These are phyloP conservation scores for Aspergillus sp. DNA, from an alignment of 2,329 filamentous ascomycete species.

Conservation along the genomic window DNA sequence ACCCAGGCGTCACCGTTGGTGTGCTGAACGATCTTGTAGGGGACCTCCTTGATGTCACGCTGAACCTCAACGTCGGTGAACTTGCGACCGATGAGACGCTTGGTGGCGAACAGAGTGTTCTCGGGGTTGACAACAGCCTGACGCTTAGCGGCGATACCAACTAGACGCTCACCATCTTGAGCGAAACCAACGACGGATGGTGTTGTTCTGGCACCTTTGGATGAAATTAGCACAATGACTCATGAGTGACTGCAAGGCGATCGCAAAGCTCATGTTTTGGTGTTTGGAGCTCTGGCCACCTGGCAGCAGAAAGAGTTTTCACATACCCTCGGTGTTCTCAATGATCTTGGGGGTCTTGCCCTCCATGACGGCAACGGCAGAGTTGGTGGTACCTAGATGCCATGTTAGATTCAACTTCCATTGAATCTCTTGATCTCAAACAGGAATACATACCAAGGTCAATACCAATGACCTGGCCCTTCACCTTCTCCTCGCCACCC, in stretches of 20 bases:
- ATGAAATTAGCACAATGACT: constrained; percentile 11
- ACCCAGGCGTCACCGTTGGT: constrained; percentile 96
- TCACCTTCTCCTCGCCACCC: constrained; percentile 72
- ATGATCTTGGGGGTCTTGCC: constrained; percentile 94
- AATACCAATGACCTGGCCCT: constrained; percentile 95
- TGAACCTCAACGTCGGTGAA: constrained; percentile 92
- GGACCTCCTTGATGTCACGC: constrained; percentile 94
- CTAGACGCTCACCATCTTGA: constrained; percentile 90
- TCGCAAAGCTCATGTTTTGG: constrained; percentile 4
- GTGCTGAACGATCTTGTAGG: constrained; percentile 98
- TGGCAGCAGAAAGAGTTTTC: constrained; percentile 11
- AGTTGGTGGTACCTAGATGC: constrained; percentile 78
- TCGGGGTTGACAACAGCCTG: constrained; percentile 98
- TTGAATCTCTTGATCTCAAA: neutral
- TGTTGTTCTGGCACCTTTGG: constrained; percentile 75
- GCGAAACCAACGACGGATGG: constrained; percentile 94
- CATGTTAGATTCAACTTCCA: constrained; percentile 10
- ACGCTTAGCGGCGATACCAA: constrained; percentile 95
- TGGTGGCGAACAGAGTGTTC: constrained; percentile 97
- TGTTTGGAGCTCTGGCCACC: neutral
- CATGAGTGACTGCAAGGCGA: neutral
- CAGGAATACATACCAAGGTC: constrained; percentile 69
- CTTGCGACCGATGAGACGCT: constrained; percentile 97
- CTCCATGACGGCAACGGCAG: constrained; percentile 95
- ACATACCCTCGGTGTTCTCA: constrained; percentile 88